Conservation (phyloP, 176 grass and related monocot species). For the Lolium perenne region DNA sequence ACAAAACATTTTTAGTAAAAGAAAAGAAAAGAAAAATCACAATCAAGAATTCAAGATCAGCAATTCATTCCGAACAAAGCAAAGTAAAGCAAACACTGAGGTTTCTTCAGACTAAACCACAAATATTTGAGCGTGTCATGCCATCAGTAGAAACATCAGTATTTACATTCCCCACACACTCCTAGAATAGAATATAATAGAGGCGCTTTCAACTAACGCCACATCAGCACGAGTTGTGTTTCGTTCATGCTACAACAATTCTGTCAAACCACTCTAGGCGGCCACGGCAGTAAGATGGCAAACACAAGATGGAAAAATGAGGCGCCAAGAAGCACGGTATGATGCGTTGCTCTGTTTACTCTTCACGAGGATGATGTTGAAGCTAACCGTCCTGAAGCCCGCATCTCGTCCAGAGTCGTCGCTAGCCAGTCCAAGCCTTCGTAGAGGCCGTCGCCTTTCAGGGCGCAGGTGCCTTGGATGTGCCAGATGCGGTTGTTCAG, state of each 20-base stretch:
- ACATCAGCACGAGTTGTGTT: background rate
- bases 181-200: conserved; percentile 25
- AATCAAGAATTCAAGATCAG: background rate
- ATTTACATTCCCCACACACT: conserved; percentile 14
- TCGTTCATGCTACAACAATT: conserved; percentile 34
- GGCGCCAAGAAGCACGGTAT: background rate
- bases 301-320: background rate
- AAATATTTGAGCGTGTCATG: conserved; percentile 16
- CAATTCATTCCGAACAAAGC: background rate
- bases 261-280: background rate
- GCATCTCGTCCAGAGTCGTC: conserved; percentile 72
- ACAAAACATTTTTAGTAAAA: background rate
- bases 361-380: conserved; percentile 56
- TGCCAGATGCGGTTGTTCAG: conserved; percentile 92
- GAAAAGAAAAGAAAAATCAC: background rate
- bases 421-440: conserved; percentile 97
- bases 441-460: conserved; percentile 86
- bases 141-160: conserved; percentile 34
- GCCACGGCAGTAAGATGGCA: background rate
- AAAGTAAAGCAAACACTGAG: background rate
- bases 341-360: background rate
- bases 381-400: conserved; percentile 65
- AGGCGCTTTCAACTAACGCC: background rate
- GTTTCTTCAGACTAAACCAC: conserved; percentile 31
- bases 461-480: conserved; percentile 85